phyloP scores from a whole-genome alignment of 2,329 filamentous ascomycete species.

The Fusarium virguliforme region DNA sequence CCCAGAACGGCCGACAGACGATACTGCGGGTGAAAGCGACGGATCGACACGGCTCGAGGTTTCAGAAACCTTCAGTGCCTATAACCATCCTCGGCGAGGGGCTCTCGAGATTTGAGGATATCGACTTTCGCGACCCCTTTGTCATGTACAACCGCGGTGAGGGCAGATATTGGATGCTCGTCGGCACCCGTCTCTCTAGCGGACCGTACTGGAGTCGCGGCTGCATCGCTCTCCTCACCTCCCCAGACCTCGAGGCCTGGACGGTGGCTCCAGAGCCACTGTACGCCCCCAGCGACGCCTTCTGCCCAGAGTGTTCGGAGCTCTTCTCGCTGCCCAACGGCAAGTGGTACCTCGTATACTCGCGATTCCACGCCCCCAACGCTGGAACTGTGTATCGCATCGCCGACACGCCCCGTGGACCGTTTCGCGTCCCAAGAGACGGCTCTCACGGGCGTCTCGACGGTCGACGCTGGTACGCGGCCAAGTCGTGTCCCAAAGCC shows the following conservation, averaged over 20 bases:
- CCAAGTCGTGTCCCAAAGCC: slow-evolving; percentile 55
- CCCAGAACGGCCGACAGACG: slow-evolving; percentile 53
- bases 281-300: slow-evolving; percentile 55
- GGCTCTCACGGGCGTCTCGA: slow-evolving; percentile 56
- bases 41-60: slow-evolving; percentile 51
- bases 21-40: slow-evolving; percentile 52
- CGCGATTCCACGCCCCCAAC: slow-evolving; percentile 55
- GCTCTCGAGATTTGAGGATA: slow-evolving; percentile 51
- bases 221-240: slow-evolving; percentile 58
- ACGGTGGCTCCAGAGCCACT: slow-evolving; percentile 52
- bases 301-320: slow-evolving; percentile 59
- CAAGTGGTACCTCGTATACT: slow-evolving; percentile 57
- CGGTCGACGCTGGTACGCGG: slow-evolving; percentile 57
- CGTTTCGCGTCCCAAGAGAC: slow-evolving; percentile 56
- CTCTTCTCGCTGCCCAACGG: slow-evolving; percentile 55
- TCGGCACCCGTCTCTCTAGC: slow-evolving; percentile 53
- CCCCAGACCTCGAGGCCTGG: slow-evolving; percentile 54
- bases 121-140: slow-evolving; percentile 58
- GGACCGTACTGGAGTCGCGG: slow-evolving; percentile 57
- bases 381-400: slow-evolving; percentile 57
- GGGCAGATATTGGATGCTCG: slow-evolving; percentile 57
- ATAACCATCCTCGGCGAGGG: slow-evolving; percentile 44
- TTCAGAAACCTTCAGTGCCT: slow-evolving; percentile 47
- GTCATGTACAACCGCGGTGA: slow-evolving; percentile 55
- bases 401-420: slow-evolving; percentile 55